phyloP scores from a whole-genome alignment of 352 stramenopile genomes.

The Saprolegnia parasitica region DNA sequence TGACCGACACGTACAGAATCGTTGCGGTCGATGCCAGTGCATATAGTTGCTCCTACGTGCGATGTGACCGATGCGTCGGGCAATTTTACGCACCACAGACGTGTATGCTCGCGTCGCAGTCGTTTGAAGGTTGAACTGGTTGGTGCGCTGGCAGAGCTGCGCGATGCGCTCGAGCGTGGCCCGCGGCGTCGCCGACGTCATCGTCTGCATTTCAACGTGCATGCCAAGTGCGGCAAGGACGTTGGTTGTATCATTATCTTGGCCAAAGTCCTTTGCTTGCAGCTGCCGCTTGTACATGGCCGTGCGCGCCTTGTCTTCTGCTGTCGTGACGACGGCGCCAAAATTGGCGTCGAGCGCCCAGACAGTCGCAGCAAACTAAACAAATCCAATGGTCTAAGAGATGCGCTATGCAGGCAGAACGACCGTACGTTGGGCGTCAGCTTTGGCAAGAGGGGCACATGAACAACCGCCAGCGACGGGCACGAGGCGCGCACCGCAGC shows the following conservation, averaged over 20 bases:
- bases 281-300: conserved; percentile 56
- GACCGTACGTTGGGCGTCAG: conserved; percentile 17
- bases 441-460: conserved; percentile 31
- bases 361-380: background rate
- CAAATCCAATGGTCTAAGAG: too few species aligned
- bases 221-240: conserved; percentile 36
- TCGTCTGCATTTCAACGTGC: conserved; percentile 61
- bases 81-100: conserved; percentile 36
- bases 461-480: conserved; percentile 48
- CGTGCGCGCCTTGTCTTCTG: conserved; percentile 50
- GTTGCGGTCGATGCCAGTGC: conserved; percentile 31
- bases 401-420: too few species aligned
- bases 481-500: conserved; percentile 46
- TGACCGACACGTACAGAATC: conserved; percentile 54
- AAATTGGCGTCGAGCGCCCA: conserved; percentile 22
- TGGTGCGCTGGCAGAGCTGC: conserved; percentile 67
- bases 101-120: background rate
- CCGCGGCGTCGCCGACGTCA: conserved; percentile 34
- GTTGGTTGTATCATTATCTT: background rate
- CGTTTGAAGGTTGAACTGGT: conserved; percentile 54
- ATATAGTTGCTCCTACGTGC: conserved; percentile 35
- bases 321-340: conserved; percentile 28
- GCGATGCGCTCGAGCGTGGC: conserved; percentile 33
- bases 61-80: too few species aligned
- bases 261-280: conserved; percentile 31